Evolutionary conservation across 306 rosid species (phyloP).

Genomic region (Malus asiatica): DNA sequence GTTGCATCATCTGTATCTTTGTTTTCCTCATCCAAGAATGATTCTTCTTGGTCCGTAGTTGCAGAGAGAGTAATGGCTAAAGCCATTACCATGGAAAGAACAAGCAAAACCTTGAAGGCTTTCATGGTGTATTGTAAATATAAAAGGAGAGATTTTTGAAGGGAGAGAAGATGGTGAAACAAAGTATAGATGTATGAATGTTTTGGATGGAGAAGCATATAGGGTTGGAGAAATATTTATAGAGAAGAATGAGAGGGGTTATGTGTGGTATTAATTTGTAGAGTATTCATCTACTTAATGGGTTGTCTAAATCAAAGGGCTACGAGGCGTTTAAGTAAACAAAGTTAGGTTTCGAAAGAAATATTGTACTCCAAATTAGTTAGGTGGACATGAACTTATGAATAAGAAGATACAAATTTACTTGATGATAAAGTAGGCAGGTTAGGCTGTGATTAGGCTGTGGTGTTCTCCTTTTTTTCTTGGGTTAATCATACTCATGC

Average conservation of each 20-base stretch:
- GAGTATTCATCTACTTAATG: slow-evolving; percentile 6
- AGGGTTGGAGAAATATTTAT: slow-evolving; percentile 27
- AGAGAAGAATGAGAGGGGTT: background rate
- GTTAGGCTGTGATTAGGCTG: background rate
- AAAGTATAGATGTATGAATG: background rate
- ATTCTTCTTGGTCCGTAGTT: background rate
- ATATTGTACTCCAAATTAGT: background rate
- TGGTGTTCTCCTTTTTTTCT: background rate
- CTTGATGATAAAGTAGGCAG: slow-evolving; percentile 5
- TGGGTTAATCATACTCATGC: background rate
- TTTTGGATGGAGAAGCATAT: slow-evolving; percentile 18
- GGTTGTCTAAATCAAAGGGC: slow-evolving; percentile 33
- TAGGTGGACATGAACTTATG: background rate
- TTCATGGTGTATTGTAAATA: slow-evolving; percentile 18
- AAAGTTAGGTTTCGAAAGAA: slow-evolving; percentile 30
- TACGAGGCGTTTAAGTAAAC: background rate
- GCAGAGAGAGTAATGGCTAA: slow-evolving; percentile 25
- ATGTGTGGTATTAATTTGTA: background rate
- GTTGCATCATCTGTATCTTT: background rate
- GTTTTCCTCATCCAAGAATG: background rate
- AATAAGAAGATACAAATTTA: background rate
- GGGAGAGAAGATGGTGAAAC: background rate
- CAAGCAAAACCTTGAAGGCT: slow-evolving; percentile 19
- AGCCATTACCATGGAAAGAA: slow-evolving; percentile 35
- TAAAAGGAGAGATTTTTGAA: background rate